Percentiles rank a stretch among this genome's conserved stretches.
Conservation (phyloP, 2,329 filamentous ascomycete species). For the Fusarium drepaniforme region DNA sequence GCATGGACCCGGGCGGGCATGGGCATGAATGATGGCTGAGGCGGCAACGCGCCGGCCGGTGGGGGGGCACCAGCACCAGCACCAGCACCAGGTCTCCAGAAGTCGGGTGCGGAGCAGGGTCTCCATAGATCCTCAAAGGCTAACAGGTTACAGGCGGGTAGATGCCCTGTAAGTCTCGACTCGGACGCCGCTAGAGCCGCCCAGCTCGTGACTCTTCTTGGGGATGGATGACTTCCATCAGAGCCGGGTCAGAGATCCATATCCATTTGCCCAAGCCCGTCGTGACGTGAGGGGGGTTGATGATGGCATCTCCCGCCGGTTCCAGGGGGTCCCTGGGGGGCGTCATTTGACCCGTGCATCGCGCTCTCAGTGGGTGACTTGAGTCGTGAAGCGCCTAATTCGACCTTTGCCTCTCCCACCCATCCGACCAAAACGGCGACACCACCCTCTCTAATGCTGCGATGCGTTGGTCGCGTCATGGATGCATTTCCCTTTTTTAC, state of each 20-base stretch:
- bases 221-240: conserved; percentile 32
- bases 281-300: conserved; percentile 28
- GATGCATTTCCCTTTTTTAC: conserved; percentile 15
- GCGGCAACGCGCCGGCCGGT: conserved; percentile 31
- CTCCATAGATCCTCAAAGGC: neutral
- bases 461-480: conserved; percentile 31
- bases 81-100: neutral
- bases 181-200: conserved; percentile 29
- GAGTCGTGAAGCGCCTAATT: conserved; percentile 33
- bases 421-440: conserved; percentile 14
- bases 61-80: neutral
- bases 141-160: conserved; percentile 1
- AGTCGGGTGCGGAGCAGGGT: neutral
- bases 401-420: conserved; percentile 29
- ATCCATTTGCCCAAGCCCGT: neutral
- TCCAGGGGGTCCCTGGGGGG: conserved; percentile 18
- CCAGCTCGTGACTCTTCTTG: conserved; percentile 42
- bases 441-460: conserved; percentile 25
- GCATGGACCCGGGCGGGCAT: neutral
- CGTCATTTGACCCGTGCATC: conserved; percentile 43
- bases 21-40: conserved; percentile 41
- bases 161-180: conserved; percentile 27
- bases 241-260: neutral
- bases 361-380: conserved; percentile 31
- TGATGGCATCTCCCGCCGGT: conserved; percentile 7